Conservation (phyloP, 495 filamentous ascomycete genomes). For the Halenospora varia region DNA sequence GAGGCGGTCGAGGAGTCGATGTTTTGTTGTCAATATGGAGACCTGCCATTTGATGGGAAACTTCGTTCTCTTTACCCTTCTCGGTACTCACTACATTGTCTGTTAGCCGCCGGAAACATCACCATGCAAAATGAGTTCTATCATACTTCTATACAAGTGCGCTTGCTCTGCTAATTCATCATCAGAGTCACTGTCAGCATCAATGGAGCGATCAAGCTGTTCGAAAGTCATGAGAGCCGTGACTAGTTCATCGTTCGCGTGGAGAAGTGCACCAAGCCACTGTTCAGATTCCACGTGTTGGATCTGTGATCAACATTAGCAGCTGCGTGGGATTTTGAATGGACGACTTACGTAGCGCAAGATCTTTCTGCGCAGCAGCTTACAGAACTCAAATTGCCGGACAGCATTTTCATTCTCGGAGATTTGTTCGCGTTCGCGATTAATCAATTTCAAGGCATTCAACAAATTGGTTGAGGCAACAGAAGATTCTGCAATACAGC, state of each 20-base stretch:
- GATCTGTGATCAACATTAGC: slow-evolving; percentile 41
- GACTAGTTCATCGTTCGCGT: slow-evolving; percentile 82
- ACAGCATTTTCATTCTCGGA: slow-evolving; percentile 77
- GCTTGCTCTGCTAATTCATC: slow-evolving; percentile 55
- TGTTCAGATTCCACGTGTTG: slow-evolving; percentile 80
- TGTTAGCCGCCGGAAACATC: too few species aligned
- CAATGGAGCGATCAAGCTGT: slow-evolving; percentile 89
- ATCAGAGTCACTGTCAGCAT: slow-evolving; percentile 95
- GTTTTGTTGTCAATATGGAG: slow-evolving; percentile 14
- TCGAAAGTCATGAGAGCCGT: slow-evolving; percentile 93
- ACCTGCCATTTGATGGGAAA: slow-evolving; percentile 32
- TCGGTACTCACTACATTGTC: slow-evolving; percentile 41
- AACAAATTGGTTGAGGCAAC: slow-evolving; percentile 87
- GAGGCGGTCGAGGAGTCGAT: slow-evolving; percentile 37
- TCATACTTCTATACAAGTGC: slow-evolving; percentile 49
- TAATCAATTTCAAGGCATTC: slow-evolving; percentile 87
- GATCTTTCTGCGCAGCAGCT: slow-evolving; percentile 75
- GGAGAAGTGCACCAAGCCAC: slow-evolving; percentile 73
- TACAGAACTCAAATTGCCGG: slow-evolving; percentile 80
- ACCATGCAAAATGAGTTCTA: too few species aligned
- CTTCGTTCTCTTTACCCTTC: slow-evolving; percentile 41
- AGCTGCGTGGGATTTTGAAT: background rate
- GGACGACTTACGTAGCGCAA: slow-evolving; percentile 63
- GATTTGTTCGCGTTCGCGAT: slow-evolving; percentile 82
- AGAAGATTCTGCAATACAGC: slow-evolving; percentile 76